Base-by-base conservation (phyloP, 1,139 yeast species). In the Scheffersomyces lignicola region DNA sequence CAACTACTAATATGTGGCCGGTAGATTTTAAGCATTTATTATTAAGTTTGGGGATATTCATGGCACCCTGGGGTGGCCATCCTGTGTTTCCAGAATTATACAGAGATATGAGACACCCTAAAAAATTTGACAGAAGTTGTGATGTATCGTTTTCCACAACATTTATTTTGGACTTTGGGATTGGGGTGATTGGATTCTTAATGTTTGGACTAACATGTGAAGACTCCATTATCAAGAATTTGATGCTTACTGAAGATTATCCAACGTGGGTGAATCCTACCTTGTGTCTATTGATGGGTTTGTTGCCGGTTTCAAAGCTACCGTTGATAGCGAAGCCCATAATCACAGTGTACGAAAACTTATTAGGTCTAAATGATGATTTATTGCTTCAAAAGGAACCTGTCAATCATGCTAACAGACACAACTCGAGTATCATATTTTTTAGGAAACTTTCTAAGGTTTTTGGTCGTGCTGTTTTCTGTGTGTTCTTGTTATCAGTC, bases 31-130 rank as follows among this genome's bases (percentile, higher is more conserved):
- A 59, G 21, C 62, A 70, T 28, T 68, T 81, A 4, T 68, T 86
- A 18, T 62, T 84, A 24, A 73, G 88, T 4, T 69, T 84, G 42
- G 95, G 95, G 5, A 72, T 86, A 29, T 74, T 84, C 46, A 82
- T 86, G 82, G 85, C 94, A 7, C 90, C 92, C 11, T 86, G 92
- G 86, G 94, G 95, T 42, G 95, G 95, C 3, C 95, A 86, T 56
- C 89, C 94, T 1, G 86, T 86, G 14, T 84, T 84, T 48, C 95
- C 95, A 2, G 87, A 84, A 50, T 66, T 86, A 34, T 83, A 80
- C 56, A 70, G 83, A 31, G 95, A 86, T 56, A 85, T 86, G 95
- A 76, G 88, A 51, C 90, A 83, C 49, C 90, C 92, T 2, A 30
- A 43, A n/a, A 68, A 65, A 37, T 70, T 48, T 41, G 41, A 43